These are phyloP conservation scores for Triticum dicoccoides DNA, from an alignment of 176 grass and related monocot genomes.

Conservation along the genomic window DNA sequence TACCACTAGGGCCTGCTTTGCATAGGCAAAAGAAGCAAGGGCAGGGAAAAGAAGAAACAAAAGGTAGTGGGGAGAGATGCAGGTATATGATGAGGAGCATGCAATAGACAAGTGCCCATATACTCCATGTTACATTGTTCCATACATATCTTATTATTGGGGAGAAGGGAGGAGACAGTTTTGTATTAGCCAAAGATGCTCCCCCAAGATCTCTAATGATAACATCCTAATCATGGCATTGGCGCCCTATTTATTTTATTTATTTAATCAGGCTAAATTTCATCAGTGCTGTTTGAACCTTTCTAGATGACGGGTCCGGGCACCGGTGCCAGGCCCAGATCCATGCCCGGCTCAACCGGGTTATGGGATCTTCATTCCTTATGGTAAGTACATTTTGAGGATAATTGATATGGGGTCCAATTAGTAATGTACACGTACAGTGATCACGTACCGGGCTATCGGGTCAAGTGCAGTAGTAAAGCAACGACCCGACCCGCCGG, in stretches of 20 bases:
- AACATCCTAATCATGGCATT: conserved; percentile 55
- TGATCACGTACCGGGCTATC: too few relatives aligned
- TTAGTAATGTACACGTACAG: too few relatives aligned
- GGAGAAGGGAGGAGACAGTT: background rate
- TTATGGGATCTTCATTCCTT: too few relatives aligned
- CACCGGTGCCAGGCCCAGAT: background rate
- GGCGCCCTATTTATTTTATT: background rate
- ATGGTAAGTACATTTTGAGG: background rate
- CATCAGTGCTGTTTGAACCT: background rate
- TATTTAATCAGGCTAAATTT: background rate
- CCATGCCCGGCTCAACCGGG: background rate
- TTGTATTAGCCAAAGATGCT: conserved; percentile 47
- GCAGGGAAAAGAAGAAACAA: conserved; percentile 32
- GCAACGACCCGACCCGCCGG: background rate
- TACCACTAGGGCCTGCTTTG: conserved; percentile 10
- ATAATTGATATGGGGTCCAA: background rate
- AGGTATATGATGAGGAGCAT: conserved; percentile 19
- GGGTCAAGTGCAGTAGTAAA: too few relatives aligned
- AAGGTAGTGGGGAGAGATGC: conserved; percentile 31
- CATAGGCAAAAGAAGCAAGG: conserved; percentile 43
- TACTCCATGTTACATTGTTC: conserved; percentile 57
- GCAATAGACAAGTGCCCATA: conserved; percentile 20
- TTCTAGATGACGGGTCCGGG: background rate
- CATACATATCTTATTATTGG: conserved; percentile 36
- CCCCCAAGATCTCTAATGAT: conserved; percentile 45